A percentile compares a stretch with the other conserved stretches of the same genome.
Conservation (phyloP, 2,329 filamentous ascomycete species). For the Claviceps fusiformis region DNA sequence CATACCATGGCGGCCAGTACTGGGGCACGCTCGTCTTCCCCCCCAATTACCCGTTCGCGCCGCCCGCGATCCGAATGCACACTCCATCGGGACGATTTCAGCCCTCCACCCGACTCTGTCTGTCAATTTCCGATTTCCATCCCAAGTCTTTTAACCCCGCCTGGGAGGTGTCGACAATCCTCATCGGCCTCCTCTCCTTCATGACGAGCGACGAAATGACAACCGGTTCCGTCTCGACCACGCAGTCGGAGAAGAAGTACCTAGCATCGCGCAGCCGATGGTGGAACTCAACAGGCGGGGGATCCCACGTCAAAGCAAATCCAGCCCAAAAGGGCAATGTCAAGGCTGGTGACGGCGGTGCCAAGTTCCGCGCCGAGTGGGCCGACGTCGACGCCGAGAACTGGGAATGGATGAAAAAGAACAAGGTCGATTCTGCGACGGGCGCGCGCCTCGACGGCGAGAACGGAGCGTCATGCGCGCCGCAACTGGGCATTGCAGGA, state of each 20-base stretch:
- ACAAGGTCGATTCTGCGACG: constrained; percentile 63
- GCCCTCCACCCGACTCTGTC: constrained; percentile 78
- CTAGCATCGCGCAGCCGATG: constrained; percentile 69
- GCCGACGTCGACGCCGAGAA: constrained; percentile 81
- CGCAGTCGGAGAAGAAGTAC: constrained; percentile 61
- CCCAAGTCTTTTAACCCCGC: constrained; percentile 96
- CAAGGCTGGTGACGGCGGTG: constrained; percentile 82
- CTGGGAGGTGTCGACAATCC: constrained; percentile 94
- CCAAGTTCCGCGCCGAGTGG: constrained; percentile 84
- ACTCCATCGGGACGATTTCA: constrained; percentile 93
- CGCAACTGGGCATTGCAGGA: constrained; percentile 43
- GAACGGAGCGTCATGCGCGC: constrained; percentile 38
- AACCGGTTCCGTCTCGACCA: constrained; percentile 73
- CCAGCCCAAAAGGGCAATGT: constrained; percentile 58
- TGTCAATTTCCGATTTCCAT: constrained; percentile 95
- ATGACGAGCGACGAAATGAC: constrained; percentile 99
- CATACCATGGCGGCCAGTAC: constrained; percentile 90
- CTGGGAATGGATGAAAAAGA: constrained; percentile 78
- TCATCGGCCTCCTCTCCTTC: constrained; percentile 87
- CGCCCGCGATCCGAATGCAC: constrained; percentile 97
- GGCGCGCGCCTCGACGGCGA: constrained; percentile 43
- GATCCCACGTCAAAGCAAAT: constrained; percentile 47
- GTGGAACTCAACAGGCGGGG: constrained; percentile 95
- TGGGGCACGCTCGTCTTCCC: constrained; percentile 97
- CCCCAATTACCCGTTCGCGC: constrained; percentile 91